Evolutionary conservation across 257 asterid species (phyloP), one percentile per base, ranked within the genome.

Genomic region (Gentiana dahurica): DNA sequence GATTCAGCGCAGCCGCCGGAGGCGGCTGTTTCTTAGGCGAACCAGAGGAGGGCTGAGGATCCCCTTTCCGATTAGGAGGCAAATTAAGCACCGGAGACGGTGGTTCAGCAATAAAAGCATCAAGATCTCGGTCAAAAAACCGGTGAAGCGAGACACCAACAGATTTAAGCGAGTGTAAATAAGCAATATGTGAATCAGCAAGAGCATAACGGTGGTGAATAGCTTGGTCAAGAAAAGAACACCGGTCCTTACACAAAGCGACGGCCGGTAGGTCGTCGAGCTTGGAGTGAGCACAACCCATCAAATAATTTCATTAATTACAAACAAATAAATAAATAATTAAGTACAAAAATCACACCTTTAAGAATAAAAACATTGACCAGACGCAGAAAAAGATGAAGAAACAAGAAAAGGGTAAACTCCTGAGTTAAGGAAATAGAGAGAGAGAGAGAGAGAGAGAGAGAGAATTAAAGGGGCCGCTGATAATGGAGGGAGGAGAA

Each of bases 281-380:
- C 85, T 91, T 91, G 4, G 98, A 91, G 65, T 59, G 71, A 58
- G 86, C 72, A 58, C 98, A 91, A 11, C 98, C 98, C 98, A 91
- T 90, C 36, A 12, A 50, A 64, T 41, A 38, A 7, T 33, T 7
- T n/a, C 2, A 37, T 7, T 9, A 24, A 44, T 46, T 49, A 9
- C 36, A 54, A 54, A 1, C 13, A 63, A 5, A 39, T 12, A 8
- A 48, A 57, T 32, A 10, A n/a, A 53, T 33, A 66, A 57, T 43
- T 12, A 41, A 1, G 12, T 2, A 37, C 53, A 32, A 59, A 48
- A 68, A 58, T 12, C 1, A 34, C 12, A 10, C 52, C 13, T 32
- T 41, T 10, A 39, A 41, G 15, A 57, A 32, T 12, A 41, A 13
- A 39, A 24, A 55, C 36, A 55, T 13, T n/a, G 48, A 57, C 59